Conservation (phyloP, 1,139 yeast species). For the Nakaseomyces bracarensis region DNA sequence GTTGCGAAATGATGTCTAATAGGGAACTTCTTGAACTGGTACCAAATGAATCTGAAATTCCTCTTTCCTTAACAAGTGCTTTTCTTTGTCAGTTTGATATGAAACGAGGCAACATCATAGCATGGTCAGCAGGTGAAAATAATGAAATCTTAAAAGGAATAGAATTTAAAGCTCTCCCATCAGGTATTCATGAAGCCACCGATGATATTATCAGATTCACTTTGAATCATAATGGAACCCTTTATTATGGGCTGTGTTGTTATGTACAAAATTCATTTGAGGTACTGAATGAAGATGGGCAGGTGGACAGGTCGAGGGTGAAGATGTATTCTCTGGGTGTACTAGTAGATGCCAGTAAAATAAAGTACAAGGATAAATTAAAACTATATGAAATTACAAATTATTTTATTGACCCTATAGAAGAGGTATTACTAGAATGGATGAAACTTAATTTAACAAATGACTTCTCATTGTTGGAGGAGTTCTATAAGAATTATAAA, state of each 20-base stretch:
- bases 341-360: slow-evolving; percentile 37
- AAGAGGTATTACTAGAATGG: slow-evolving; percentile 36
- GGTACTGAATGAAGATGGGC: slow-evolving; percentile 17
- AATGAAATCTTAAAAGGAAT: slow-evolving; percentile 34
- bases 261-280: slow-evolving; percentile 38
- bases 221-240: slow-evolving; percentile 28
- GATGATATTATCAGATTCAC: slow-evolving; percentile 49
- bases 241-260: slow-evolving; percentile 41
- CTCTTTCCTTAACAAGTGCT: slow-evolving; percentile 16
- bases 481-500: neutral
- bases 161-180: slow-evolving; percentile 72
- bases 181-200: slow-evolving; percentile 64
- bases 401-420: slow-evolving; percentile 26
- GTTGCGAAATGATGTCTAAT: no score
- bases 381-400: neutral
- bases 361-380: neutral
- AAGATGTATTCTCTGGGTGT: slow-evolving; percentile 61
- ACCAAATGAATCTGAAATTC: neutral
- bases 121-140: slow-evolving; percentile 21
- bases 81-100: slow-evolving; percentile 28
- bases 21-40: neutral
- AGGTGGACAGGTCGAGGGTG: slow-evolving; percentile 43
- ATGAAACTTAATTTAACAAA: slow-evolving; percentile 14
- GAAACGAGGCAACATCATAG: slow-evolving; percentile 28
- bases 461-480: slow-evolving; percentile 29